phyloP scores from a whole-genome alignment of 257 asterid genomes.

The Nicotiana tomentosiformis region DNA sequence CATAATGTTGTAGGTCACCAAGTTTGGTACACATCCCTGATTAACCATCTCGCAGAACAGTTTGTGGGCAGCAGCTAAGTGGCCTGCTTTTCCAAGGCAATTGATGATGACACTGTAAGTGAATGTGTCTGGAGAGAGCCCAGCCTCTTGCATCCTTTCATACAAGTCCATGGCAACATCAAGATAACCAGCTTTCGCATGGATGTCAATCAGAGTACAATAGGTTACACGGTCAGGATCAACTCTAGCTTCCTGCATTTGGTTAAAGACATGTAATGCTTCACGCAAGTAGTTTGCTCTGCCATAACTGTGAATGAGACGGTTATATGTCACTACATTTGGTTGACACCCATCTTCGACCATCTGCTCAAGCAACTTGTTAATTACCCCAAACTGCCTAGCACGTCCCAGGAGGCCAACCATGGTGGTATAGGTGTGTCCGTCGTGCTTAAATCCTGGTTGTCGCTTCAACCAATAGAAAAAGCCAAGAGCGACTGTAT shows the following conservation, averaged over 20 bases:
- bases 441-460: constrained; percentile 87
- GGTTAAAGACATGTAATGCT: constrained; percentile 65
- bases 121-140: constrained; percentile 95
- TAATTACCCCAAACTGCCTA: constrained; percentile 59
- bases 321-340: constrained; percentile 84
- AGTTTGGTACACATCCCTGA: constrained; percentile 81
- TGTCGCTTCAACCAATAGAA: constrained; percentile 80
- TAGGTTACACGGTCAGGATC: constrained; percentile 95
- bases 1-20: constrained; percentile 92
- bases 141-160: constrained; percentile 82
- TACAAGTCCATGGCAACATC: constrained; percentile 88
- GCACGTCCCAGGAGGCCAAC: constrained; percentile 96
- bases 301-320: constrained; percentile 90
- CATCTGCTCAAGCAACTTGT: constrained; percentile 79
- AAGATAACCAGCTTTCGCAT: constrained; percentile 92
- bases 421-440: constrained; percentile 94
- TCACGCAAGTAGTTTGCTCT: constrained; percentile 78
- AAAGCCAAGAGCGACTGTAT: constrained; percentile 65
- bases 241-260: constrained; percentile 70
- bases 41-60: constrained; percentile 82
- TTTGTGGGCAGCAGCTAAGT: constrained; percentile 67
- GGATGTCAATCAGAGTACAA: constrained; percentile 93
- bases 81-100: constrained; percentile 95
- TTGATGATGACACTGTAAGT: constrained; percentile 95
- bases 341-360: constrained; percentile 75